Evolutionary conservation across 1,139 yeast genomes (phyloP), one percentile per base, ranked within the genome.

Genomic region (Hemisphaericaspora xylofermentans): DNA sequence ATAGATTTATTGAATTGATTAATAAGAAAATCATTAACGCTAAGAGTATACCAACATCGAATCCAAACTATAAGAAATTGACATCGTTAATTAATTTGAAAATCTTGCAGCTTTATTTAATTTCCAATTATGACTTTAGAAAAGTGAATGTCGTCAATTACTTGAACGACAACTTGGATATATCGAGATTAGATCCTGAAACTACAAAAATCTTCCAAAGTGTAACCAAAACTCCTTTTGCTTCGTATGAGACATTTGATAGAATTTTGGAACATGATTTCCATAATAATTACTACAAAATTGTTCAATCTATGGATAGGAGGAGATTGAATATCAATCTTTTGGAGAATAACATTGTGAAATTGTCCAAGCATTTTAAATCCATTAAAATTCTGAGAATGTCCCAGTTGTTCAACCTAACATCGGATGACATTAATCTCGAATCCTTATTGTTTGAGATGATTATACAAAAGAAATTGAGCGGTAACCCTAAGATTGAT

Each of bases 111-210:
- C 57, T 59, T 29, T 50, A 61, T 33, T 43, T 66, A n/a, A 44
- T 68, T 4, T 57, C 67, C 16, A 59, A 61, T 35, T 58, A 63
- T 39, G 74, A 69, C 43, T 68, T 65, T 45, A 53, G 73, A 34
- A 64, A 64, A 41, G 43, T 50, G 17, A 62, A 61, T 29, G 54
- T 68, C 9, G 43, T 57, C n/a, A 51, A 49, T 17, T 66, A 58
- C 48, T 45, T 71, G 21, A 48, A 47, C 16, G 50, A 50, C 4
- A 43, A 40, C 28, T 38, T 49, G 26, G 33, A 43, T 3, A 26
- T 39, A 6, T 18, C 40, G 7, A 38, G 32, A 5, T 16, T 47
- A 3, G 32, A 18, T 10, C 36, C 19, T 13, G 41, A 27, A 18
- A 26, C 36, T 28, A 12, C 16, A 17, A 5, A 10, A 15, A 3